Conservation (phyloP, 768 basidiomycete species). For the Amanita fuliginea region DNA sequence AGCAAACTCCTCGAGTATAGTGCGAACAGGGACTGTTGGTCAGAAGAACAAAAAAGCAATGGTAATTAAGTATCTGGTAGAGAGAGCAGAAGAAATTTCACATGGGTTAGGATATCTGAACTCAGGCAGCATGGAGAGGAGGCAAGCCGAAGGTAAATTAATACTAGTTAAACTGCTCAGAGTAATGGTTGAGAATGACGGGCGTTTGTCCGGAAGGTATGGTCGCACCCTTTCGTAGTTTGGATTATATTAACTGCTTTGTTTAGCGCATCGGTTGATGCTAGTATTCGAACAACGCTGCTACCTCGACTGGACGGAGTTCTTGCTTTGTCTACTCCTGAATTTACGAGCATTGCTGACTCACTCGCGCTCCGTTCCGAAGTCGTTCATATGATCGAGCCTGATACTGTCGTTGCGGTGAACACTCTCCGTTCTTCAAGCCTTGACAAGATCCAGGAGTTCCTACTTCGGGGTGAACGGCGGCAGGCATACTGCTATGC, state of each 20-base stretch:
- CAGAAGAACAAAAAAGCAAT: constrained; percentile 80
- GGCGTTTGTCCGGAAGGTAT: constrained; percentile 78
- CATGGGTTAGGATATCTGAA: constrained; percentile 65
- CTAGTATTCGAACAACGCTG: constrained; percentile 63
- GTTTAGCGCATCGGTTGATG: constrained; percentile 51
- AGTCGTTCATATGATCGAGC: constrained; percentile 18
- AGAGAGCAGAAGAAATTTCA: constrained; percentile 64
- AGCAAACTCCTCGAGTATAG: constrained; percentile 49
- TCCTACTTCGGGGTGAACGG: constrained; percentile 77
- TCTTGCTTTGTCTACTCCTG: constrained; percentile 12
- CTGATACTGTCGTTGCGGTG: constrained; percentile 35
- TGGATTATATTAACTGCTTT: neutral
- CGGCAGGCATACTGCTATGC: constrained; percentile 83
- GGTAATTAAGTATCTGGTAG: constrained; percentile 70
- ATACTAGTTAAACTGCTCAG: constrained; percentile 64
- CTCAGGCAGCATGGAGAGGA: constrained; percentile 37
- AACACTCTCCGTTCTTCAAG: constrained; percentile 51
- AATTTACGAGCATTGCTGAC: constrained; percentile 23
- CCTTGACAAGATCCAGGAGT: constrained; percentile 67
- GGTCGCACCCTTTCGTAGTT: neutral
- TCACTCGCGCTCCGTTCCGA: constrained; percentile 12
- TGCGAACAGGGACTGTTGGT: constrained; percentile 52
- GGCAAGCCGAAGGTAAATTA: constrained; percentile 66
- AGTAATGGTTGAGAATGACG: constrained; percentile 83
- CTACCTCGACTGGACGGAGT: constrained; percentile 41